Conservation (phyloP, 2,329 filamentous ascomycete species). For the Exophiala oligosperma region DNA sequence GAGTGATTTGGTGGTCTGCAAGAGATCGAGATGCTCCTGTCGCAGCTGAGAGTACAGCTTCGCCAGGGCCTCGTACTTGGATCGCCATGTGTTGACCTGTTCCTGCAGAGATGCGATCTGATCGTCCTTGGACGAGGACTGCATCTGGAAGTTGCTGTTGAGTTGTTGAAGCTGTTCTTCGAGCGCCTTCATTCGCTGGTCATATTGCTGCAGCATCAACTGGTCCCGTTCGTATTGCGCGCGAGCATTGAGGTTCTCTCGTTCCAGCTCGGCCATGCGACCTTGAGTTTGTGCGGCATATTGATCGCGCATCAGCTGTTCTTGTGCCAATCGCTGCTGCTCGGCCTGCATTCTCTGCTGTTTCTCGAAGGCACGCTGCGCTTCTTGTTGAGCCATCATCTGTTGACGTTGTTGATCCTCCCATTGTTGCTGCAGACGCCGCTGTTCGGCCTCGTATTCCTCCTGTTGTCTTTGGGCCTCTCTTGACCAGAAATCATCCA, state of each 20-base stretch:
- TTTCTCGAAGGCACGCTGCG: conserved; percentile 93
- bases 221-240: conserved; percentile 98
- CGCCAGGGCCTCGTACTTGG: conserved; percentile 93
- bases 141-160: conserved; percentile 79
- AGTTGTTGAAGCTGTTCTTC: conserved; percentile 84
- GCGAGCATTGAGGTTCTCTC: conserved; percentile 89
- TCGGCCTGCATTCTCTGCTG: conserved; percentile 85
- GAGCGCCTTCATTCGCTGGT: conserved; percentile 87
- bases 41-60: conserved; percentile 97
- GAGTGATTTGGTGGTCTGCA: conserved; percentile 94
- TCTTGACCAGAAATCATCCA: conserved; percentile 96
- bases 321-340: conserved; percentile 86
- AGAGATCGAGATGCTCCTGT: conserved; percentile 88
- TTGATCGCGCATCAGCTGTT: conserved; percentile 84
- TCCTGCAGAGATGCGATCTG: conserved; percentile 91
- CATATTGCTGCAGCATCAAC: conserved; percentile 94
- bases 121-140: conserved; percentile 86
- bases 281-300: conserved; percentile 93
- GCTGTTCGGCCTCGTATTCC: conserved; percentile 93
- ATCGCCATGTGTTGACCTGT: conserved; percentile 95
- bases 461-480: conserved; percentile 89
- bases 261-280: conserved; percentile 90
- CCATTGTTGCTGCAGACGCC: conserved; percentile 82
- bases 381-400: conserved; percentile 77
- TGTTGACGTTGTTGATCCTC: conserved; percentile 78